A percentile compares a stretch with the other conserved stretches of the same genome.
Conservation (phyloP, 2,329 filamentous ascomycete species). For the Colletotrichum orbiculare region DNA sequence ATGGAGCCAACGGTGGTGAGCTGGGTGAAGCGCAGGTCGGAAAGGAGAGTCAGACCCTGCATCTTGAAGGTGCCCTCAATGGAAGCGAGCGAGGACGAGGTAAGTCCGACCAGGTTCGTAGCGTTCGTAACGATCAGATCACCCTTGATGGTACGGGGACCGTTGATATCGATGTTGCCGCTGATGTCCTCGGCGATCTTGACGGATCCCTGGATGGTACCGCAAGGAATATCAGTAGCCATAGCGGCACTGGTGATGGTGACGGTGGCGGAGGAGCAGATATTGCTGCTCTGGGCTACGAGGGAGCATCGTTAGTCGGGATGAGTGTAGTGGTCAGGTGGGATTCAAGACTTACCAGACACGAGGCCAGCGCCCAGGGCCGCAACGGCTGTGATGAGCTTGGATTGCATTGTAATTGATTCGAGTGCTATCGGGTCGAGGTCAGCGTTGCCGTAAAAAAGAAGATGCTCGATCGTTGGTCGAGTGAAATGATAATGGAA, state of each 20-base stretch:
- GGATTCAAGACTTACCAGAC: slow-evolving; percentile 53
- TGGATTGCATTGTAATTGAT: slow-evolving; percentile 58
- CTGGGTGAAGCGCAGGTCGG: slow-evolving; percentile 71
- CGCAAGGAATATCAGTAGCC: slow-evolving; percentile 72
- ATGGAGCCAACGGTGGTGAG: slow-evolving; percentile 76
- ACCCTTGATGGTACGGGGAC: slow-evolving; percentile 66
- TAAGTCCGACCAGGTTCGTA: slow-evolving; percentile 68
- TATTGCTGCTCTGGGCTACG: slow-evolving; percentile 46
- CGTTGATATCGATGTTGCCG: slow-evolving; percentile 70
- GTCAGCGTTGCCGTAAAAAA: slow-evolving; percentile 24
- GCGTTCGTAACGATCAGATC: slow-evolving; percentile 72
- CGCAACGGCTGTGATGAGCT: slow-evolving; percentile 56
- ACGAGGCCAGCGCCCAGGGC: slow-evolving; percentile 53
- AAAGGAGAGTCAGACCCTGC: slow-evolving; percentile 74
- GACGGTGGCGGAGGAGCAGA: slow-evolving; percentile 52
- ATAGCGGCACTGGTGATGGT: slow-evolving; percentile 74
- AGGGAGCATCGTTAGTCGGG: slow-evolving; percentile 26
- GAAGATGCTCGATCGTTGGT: background rate
- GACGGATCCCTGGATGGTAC: slow-evolving; percentile 76
- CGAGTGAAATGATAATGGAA: slow-evolving; percentile 30
- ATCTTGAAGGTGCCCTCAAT: slow-evolving; percentile 80
- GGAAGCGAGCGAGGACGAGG: slow-evolving; percentile 67
- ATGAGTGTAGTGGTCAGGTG: background rate
- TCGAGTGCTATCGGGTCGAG: slow-evolving; percentile 9
- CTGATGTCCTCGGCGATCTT: slow-evolving; percentile 68